Conservation (phyloP, 176 grass and related monocot species). For the Triticum turgidum region DNA sequence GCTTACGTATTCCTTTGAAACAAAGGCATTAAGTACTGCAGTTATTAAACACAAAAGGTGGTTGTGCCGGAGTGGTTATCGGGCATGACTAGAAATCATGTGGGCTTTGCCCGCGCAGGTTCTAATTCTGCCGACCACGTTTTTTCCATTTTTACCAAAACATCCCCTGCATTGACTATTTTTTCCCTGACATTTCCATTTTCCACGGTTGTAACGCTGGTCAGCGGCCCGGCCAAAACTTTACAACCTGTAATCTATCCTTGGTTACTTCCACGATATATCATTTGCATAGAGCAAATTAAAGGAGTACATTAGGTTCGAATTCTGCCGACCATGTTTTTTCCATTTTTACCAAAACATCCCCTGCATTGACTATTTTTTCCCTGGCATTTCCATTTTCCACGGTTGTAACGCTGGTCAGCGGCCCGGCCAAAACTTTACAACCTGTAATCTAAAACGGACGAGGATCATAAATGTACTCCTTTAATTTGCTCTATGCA, state of each 20-base stretch:
- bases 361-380: not conserved
- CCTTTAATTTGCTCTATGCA: not conserved
- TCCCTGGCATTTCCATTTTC: not conserved
- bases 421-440: not conserved
- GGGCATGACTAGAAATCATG: constrained; percentile 99
- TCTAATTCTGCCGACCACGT: constrained; percentile 99
- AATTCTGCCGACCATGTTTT: constrained; percentile 94
- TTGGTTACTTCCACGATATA: not conserved
- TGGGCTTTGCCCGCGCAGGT: constrained; percentile 95
- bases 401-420: not conserved
- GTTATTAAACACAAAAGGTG: too few species aligned
- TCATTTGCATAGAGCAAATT: not conserved
- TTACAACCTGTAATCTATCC: too few species aligned
- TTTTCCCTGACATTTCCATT: not conserved
- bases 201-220: not conserved
- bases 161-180: not conserved
- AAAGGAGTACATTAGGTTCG: constrained; percentile 49
- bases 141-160: not conserved
- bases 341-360: not conserved
- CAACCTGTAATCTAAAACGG: not conserved
- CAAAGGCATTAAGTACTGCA: too few species aligned
- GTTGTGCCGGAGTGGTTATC: constrained; percentile 99
- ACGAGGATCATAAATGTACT: constrained; percentile 21
- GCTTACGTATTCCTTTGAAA: too few species aligned
- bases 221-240: not conserved